phyloP scores from a whole-genome alignment of 1,284 basidiomycete species.

The Psilocybe mexicana region DNA sequence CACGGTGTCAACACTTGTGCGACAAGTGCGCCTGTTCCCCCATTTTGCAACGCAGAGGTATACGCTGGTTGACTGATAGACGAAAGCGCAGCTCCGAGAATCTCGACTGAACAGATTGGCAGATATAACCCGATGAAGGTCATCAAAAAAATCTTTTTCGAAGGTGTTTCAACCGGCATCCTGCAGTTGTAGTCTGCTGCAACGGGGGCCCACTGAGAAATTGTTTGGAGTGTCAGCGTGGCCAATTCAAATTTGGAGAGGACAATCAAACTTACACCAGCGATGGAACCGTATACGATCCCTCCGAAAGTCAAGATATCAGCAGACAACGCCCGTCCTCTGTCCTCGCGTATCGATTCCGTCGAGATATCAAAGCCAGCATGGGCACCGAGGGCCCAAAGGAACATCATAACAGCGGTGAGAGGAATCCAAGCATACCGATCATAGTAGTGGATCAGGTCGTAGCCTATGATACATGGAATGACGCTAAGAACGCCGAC shows the following conservation, averaged over 20 bases:
- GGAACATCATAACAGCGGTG: slow-evolving; percentile 14
- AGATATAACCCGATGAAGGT: slow-evolving; percentile 18
- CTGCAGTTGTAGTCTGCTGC: slow-evolving; percentile 19
- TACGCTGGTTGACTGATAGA: slow-evolving; percentile 16
- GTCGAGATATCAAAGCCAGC: slow-evolving; percentile 14
- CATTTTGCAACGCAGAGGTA: slow-evolving; percentile 10
- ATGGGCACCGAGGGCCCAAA: slow-evolving; percentile 17
- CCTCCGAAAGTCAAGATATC: slow-evolving; percentile 18
- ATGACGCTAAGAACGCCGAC: slow-evolving; percentile 17
- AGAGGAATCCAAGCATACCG: slow-evolving; percentile 18
- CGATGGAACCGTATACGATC: slow-evolving; percentile 17
- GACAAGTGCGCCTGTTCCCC: slow-evolving; percentile 16
- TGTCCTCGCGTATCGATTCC: slow-evolving; percentile 10
- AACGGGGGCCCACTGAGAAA: slow-evolving; percentile 14
- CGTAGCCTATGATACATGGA: slow-evolving; percentile 20
- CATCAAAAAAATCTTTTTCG: slow-evolving; percentile 19
- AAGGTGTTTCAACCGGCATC: slow-evolving; percentile 11
- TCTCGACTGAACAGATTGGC: slow-evolving; percentile 18
- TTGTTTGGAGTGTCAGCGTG: background rate
- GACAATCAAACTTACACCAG: slow-evolving; percentile 7
- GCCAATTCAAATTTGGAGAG: background rate
- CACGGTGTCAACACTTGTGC: slow-evolving; percentile 16
- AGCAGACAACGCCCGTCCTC: slow-evolving; percentile 12
- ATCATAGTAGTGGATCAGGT: slow-evolving; percentile 17
- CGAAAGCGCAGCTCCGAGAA: slow-evolving; percentile 16